Base-by-base conservation (phyloP, 1,284 basidiomycete species). In the Sporisorium graminicola region DNA sequence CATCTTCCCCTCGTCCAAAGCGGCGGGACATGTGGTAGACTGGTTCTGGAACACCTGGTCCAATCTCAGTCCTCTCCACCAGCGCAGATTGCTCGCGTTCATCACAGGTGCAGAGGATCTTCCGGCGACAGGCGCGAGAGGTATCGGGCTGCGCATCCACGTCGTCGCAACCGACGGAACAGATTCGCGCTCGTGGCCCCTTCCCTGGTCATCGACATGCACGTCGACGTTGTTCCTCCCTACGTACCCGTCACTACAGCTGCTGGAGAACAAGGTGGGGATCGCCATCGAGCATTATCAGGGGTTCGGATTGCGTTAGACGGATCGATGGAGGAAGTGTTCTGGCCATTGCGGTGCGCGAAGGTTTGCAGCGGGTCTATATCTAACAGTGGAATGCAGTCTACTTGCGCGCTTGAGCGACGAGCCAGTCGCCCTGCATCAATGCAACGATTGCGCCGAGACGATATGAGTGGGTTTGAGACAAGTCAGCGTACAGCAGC, bases 121-220 rank as follows among this genome's bases (percentile, higher is more conserved):
- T 0, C 80, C 80, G 0, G 70, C 73, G 0, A 60, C 72, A 2
- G 80, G 80, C 2, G 72, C 77, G 1, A 53, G 65, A 13, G 69
- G 64, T 0, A 58, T 81, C 18, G 75, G 75, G 9, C 40, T 81
- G 66, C 65, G 78, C 2, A 67, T 81, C 22, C 78, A 81, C 44
- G 60, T 78, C 5, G 72, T 81, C 6, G 53, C 44, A 5, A 54
- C 65, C 29, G 54, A 44, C 12, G 54, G 56, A 1, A 13, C 37
- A 9, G 65, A 62, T 16, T 58, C 44, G 14, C n/a, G 52, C 10
- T 56, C 58, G 5, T 69, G 65, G 65, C 78, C 74, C 1, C 53
- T 81, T 33, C 80, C 80, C 2, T 79, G 78, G 78, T 79, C 78
- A 20, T 74, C 69, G 9, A 81, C 80, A 6, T 81, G 80, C 55